Base-by-base conservation (phyloP, 225 moss, liverwort and hornwort genomes). In the Antitrichia curtipendula region DNA sequence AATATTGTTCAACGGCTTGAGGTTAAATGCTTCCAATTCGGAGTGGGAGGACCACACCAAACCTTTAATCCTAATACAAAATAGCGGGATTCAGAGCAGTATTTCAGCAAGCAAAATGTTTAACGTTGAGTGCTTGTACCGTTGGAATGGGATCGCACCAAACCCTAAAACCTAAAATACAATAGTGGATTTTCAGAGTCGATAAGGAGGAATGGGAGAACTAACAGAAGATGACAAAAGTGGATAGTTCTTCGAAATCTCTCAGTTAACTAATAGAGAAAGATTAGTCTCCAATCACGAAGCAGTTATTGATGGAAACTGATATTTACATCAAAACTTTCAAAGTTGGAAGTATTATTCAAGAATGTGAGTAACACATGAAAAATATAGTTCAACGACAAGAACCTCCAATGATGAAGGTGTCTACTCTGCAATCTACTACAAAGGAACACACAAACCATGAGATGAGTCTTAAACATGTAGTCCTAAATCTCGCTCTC, bases 401-500 rank as follows among this genome's bases (percentile, higher is more conserved):
- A 84, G 19, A 60, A 13, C 38, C 38, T 62, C 62, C 75, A 65
- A 78, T 12, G 12, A 80, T 80, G 38, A 80, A 65, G 49, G 58
- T 15, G 29, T 45, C 80, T 53, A 29, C 21, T 57, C 24, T 56
- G 36, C 71, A 73, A 69, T 29, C 32, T 28, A 58, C 19, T 36
- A n/a, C 50, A 49, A 72, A 16, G 34, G 31, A 61, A 69, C 38
- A 60, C 74, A 36, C 87, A 87, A 78, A 95, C 93, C 92, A 96
- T 94, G 62, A 96, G 93, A 59, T 88, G 93, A 27, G 78, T 88
- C 86, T 95, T 97, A 83, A 97, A 95, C 9, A 96, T 34, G 28
- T 93, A 89, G 58, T 93, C 94, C 96, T 95, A 97, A 54, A 96
- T 91, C 38, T 96, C 94, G 28, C 95, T 94, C 85, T 96, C 95